Evolutionary conservation across 441 rosid genomes (phyloP).

Genomic region (Syzygium malaccense): DNA sequence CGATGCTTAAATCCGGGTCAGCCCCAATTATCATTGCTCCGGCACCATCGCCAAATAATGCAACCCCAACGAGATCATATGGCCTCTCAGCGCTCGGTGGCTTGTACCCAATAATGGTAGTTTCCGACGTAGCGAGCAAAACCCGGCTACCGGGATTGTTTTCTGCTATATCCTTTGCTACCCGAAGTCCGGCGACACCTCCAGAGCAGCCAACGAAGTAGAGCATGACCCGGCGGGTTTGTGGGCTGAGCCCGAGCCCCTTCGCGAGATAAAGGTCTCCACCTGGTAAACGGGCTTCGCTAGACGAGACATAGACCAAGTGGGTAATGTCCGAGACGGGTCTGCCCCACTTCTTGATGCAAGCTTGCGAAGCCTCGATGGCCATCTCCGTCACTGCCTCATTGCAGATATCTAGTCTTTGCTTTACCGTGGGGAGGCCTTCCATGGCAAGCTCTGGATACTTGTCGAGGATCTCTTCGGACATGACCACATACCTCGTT

Average conservation of each 20-base stretch:
- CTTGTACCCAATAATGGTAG: slow-evolving; percentile 87
- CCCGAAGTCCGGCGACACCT: slow-evolving; percentile 89
- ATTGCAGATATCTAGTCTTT: slow-evolving; percentile 70
- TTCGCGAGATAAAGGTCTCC: slow-evolving; percentile 78
- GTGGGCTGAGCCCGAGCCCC: slow-evolving; percentile 73
- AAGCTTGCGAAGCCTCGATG: slow-evolving; percentile 64
- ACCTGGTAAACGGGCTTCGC: slow-evolving; percentile 91
- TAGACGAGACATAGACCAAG: slow-evolving; percentile 84
- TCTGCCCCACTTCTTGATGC: slow-evolving; percentile 88
- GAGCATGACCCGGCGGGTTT: slow-evolving; percentile 72
- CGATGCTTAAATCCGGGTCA: slow-evolving; percentile 41
- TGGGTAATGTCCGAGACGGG: slow-evolving; percentile 76
- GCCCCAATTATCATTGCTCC: slow-evolving; percentile 84
- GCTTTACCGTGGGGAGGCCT: slow-evolving; percentile 78
- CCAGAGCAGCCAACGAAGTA: slow-evolving; percentile 93
- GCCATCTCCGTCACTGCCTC: slow-evolving; percentile 90
- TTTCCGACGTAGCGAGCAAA: slow-evolving; percentile 82
- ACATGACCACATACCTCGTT: slow-evolving; percentile 96
- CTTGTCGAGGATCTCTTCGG: slow-evolving; percentile 74
- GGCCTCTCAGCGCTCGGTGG: slow-evolving; percentile 86
- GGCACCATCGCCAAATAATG: slow-evolving; percentile 93
- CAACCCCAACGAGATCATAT: slow-evolving; percentile 91
- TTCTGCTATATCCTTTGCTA: slow-evolving; percentile 92
- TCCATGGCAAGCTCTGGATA: slow-evolving; percentile 83
- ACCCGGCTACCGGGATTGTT: slow-evolving; percentile 89